Percentiles rank a stretch among this genome's conserved stretches.
These are phyloP conservation scores for Caryopteris hybrid DNA, from an alignment of 305 asterid genomes.

Conservation along the genomic window DNA sequence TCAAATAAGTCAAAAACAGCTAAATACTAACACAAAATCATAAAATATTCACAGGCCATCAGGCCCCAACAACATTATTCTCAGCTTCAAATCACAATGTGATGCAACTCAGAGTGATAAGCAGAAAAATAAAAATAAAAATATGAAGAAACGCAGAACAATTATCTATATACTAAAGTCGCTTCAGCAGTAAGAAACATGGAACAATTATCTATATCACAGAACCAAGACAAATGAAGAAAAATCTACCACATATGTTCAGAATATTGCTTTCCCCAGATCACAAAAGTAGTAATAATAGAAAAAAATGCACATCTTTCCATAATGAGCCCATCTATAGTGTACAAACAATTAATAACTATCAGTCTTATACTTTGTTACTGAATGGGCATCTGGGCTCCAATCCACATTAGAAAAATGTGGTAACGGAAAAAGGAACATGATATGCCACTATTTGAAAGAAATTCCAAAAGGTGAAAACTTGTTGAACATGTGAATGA, in stretches of 20 bases:
- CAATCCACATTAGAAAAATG: not conserved
- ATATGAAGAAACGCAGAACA: too few species aligned
- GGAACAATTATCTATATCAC: not conserved
- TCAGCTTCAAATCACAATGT: constrained; percentile 77
- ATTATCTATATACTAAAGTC: not conserved
- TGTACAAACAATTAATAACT: not conserved
- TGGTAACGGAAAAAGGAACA: constrained; percentile 2
- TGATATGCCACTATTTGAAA: not conserved
- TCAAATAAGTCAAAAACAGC: not conserved
- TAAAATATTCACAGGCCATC: constrained; percentile 91
- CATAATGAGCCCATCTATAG: not conserved
- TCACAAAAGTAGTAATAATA: not conserved
- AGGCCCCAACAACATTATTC: constrained; percentile 74
- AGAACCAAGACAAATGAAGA: not conserved
- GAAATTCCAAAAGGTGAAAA: not conserved
- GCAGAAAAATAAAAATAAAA: not conserved
- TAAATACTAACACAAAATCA: constrained; percentile 40
- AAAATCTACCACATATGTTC: not conserved
- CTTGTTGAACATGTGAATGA: not conserved
- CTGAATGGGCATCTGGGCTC: not conserved
- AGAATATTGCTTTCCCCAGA: constrained; percentile 6
- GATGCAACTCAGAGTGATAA: constrained; percentile 27
- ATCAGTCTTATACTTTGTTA: not conserved
- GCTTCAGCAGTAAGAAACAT: constrained; percentile 8
- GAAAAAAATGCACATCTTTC: constrained; percentile 1